Evolutionary conservation across 352 stramenopile species (phyloP), one percentile per base, ranked within the genome.

Genomic region (Elongisporangium prolatum): DNA sequence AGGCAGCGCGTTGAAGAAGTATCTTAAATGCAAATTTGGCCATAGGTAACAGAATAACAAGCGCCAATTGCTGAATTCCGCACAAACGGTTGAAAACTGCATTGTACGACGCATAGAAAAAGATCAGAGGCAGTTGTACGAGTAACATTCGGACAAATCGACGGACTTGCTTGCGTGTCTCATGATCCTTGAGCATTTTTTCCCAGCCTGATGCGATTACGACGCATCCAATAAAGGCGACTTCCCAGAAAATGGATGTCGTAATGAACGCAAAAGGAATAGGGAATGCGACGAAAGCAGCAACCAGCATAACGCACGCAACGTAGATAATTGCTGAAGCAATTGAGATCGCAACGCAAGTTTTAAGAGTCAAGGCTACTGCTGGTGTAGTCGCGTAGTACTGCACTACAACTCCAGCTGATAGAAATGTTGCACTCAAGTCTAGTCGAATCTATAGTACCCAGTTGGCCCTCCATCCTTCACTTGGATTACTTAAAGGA

Each of bases 251-350:
- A 34, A 34, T 34, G 24, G 4, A 34, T 7, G 65, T 67, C 22
- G 69, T 57, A 10, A 57, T 48, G 16, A 72, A 72, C 2, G 66
- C 65, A 13, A 72, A 72, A 14, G 65, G 61, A 17, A 69, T 58
- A 4, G 65, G 61, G 18, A 69, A 69, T 7, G 51, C 54, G 61
- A 61, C 68, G 2, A 54, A 24, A 16, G 47, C 59, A 17, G 66
- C 67, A 21, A 69, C 56, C 0, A 25, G 17, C 44, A 69, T 9
- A n/a, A 69, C 18, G 16, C 66, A 58, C 7, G 24, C 7, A 34
- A 7, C 7, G 24, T 34, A 34, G 7, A 34, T 34, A 7, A 34
- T 34, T 34, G 24, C 24, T 8, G 4, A 8, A 9, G 59, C 60
- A 28, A 72, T 58, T 21, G 58, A 40, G 25, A 64, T 64, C 16